Conservation (phyloP, 1,284 basidiomycete species). For the Agaricales sp. region DNA sequence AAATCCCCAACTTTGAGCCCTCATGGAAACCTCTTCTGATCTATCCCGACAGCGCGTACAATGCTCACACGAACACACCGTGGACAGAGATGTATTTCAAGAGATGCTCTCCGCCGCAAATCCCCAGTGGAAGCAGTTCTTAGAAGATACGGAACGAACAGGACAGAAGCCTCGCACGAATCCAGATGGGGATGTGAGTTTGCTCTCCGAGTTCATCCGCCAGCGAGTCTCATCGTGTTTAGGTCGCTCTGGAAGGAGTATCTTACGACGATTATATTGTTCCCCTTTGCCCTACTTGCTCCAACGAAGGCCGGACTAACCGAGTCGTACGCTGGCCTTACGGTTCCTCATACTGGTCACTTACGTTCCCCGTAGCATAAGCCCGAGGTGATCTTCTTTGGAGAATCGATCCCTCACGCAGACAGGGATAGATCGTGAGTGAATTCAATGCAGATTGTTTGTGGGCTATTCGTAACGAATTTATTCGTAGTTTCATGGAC, state of each 20-base stretch:
- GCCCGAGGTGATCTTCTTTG: slow-evolving; percentile 83
- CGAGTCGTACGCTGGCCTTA: slow-evolving; percentile 45
- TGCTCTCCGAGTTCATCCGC: background rate
- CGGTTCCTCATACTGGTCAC: slow-evolving; percentile 1
- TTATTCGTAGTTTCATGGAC: slow-evolving; percentile 38
- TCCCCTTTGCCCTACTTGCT: slow-evolving; percentile 64
- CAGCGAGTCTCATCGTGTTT: slow-evolving; percentile 1
- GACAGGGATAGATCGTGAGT: slow-evolving; percentile 67
- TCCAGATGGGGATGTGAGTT: slow-evolving; percentile 78
- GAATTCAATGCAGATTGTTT: slow-evolving; percentile 1
- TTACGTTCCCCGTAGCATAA: slow-evolving; percentile 45
- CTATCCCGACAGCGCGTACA: slow-evolving; percentile 47
- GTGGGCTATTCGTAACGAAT: no score
- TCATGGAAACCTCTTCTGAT: slow-evolving; percentile 6
- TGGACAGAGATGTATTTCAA: slow-evolving; percentile 67
- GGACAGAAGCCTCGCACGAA: slow-evolving; percentile 69
- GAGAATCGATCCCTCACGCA: slow-evolving; percentile 63
- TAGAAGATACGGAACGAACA: slow-evolving; percentile 54
- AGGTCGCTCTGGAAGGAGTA: slow-evolving; percentile 77
- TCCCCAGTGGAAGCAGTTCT: slow-evolving; percentile 69
- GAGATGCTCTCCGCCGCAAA: slow-evolving; percentile 62
- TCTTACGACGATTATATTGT: slow-evolving; percentile 72
- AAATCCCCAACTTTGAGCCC: slow-evolving; percentile 6
- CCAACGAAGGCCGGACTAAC: slow-evolving; percentile 40
- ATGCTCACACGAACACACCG: slow-evolving; percentile 60